These are phyloP conservation scores for Chrysosporium queenslandicum DNA, from an alignment of 2,329 filamentous ascomycete genomes.

Conservation along the genomic window DNA sequence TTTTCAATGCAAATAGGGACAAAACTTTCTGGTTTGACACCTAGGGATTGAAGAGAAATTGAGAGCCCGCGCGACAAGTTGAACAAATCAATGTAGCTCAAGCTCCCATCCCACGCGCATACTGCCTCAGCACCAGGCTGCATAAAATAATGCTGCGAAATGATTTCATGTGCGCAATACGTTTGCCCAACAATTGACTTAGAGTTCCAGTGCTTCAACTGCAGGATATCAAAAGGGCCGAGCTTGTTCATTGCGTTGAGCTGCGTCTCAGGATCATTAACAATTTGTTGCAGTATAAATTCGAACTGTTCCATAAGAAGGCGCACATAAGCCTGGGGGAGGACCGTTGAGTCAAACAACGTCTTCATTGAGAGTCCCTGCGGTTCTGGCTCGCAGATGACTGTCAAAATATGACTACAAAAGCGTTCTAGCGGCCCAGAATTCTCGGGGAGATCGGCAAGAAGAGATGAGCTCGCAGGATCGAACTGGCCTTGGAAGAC, in stretches of 20 bases:
- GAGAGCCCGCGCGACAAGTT: conserved; percentile 53
- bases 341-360: conserved; percentile 6
- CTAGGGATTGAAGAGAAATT: conserved; percentile 39
- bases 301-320: conserved; percentile 1
- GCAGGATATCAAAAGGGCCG: no score
- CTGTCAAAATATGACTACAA: conserved; percentile 9
- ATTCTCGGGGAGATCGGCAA: neutral
- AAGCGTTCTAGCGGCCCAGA: conserved; percentile 11
- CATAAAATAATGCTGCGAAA: no score
- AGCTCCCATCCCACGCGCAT: conserved; percentile 20
- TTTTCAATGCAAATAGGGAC: conserved; percentile 70
- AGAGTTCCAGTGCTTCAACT: no score
- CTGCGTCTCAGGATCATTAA: no score
- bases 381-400: conserved; percentile 10
- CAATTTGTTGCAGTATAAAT: conserved; percentile 4
- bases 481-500: conserved; percentile 27
- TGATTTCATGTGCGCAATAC: no score
- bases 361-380: conserved; percentile 10
- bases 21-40: conserved; percentile 32
- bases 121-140: no score
- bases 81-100: conserved; percentile 60
- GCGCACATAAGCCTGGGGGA: no score
- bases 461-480: no score
- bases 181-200: no score
- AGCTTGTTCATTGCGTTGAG: no score